Evolutionary conservation across 1,139 yeast genomes (phyloP), one percentile per base, ranked within the genome.

Genomic region (Candida sp.): DNA sequence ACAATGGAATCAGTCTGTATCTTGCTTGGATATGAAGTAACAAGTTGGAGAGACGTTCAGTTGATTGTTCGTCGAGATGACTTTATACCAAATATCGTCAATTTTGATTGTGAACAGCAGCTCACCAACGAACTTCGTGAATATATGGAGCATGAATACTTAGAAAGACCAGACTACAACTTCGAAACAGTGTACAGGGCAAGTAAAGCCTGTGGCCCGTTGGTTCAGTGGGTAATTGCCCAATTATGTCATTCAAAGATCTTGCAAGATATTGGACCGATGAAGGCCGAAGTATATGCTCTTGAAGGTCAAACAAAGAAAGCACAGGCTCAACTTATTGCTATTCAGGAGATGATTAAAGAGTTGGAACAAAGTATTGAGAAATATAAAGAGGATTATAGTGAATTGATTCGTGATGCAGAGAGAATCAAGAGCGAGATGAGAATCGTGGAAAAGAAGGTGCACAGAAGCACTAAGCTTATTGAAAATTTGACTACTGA

Each of bases 131-230:
- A 72, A n/a, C 55, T 82, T 27, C 66, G 87, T 36, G 58, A 63
- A 3, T 73, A 64, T 46, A 82, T 88, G 85, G 82, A 81, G 43
- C 55, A 62, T 1, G 72, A 68, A 0, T 93, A 87, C 54, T 64
- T 91, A 22, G 66, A 84, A 0, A 66, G 83, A 43, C 77, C 83
- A 0, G 86, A 80, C 43, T 91, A 77, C 56, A 88, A 78, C 38
- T 86, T 68, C 55, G 93, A 85, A 43, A 66, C 85, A 0, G 97
- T 88, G 0, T 81, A 87, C 55, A 72, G 97, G 41, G 98, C 98
- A 3, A 86, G 96, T 64, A 89, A 87, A 57, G 97, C 98, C 0
- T 90, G 97, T 68, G 98, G 97, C 0, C 99, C 99, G 0, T 68
- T 93, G 40, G 61, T 87, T 25, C 84, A 83, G 49, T 93, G 99